Evolutionary conservation across 495 filamentous ascomycete species (phyloP), one percentile per base, ranked within the genome.

Genomic region (Hyaloscypha hepaticicola): DNA sequence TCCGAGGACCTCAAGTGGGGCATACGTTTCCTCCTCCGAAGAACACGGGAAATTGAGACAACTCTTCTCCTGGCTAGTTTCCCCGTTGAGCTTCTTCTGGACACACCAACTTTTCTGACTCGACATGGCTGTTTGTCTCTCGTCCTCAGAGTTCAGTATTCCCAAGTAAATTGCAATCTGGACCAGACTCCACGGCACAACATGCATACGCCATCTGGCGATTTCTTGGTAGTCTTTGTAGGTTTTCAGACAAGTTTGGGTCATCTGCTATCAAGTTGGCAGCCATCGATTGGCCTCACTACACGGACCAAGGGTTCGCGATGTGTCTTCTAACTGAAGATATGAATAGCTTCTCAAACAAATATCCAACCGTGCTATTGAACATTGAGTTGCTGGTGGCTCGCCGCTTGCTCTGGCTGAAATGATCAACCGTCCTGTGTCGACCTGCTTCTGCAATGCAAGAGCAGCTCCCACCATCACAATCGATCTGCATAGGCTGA

Each of bases 301-400:
- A 56, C 64, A 66, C 64, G 45, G 50, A 61, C 64, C 59, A 62
- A 52, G 58, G 21, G 58, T 66, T 66, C 58, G 57, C 34, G 51
- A 22, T 28, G 19, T 22, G 14, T 29, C 25, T 27, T 58, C 55
- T 33, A 55, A 48, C 14, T 38, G 31, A n/a, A n/a, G n/a, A 50
- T 34, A 16, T 11, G 55, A 48, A 61, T 55, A 50, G 53, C 51
- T 56, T 58, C 64, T 60, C 59, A 66, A 66, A 66, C 64, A 28
- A 21, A 51, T 25, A 33, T 66, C 64, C 61, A 66, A 66, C 64
- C 29, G 11, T 28, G 19, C 4, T 11, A n/a, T 16, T 57, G 53
- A 57, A 29, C 9, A n/a, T 27, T 19, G 12, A 22, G 19, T 19
- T 55, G 22, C 21, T 41, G 33, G 28, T 57, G 53, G 53, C 52